Percentiles rank a stretch among this genome's conserved stretches.
Evolutionary conservation across 371 early-diverging fungal genomes (phyloP).

Genomic region (Mucor saturninus): DNA sequence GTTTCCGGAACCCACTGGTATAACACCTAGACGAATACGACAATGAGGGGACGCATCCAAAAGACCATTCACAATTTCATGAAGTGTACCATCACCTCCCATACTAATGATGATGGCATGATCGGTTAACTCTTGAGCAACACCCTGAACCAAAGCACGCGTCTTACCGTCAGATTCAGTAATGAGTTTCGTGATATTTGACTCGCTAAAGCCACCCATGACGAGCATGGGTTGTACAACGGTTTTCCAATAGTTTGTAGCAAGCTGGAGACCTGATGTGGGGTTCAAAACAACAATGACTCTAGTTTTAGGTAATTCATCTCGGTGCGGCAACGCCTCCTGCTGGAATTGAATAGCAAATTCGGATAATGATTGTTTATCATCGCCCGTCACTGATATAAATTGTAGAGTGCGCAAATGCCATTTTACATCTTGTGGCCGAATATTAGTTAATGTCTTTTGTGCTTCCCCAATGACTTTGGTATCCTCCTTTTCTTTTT

Average conservation of each 20-base stretch:
- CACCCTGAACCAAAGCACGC: constrained; percentile 6
- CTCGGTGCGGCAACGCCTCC: neutral
- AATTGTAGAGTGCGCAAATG: constrained; percentile 3
- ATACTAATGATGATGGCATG: constrained; percentile 35
- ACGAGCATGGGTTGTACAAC: constrained; percentile 34
- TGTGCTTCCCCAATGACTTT: neutral
- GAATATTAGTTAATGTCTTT: constrained; percentile 13
- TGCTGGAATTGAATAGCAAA: constrained; percentile 7
- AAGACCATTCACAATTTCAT: constrained; percentile 53
- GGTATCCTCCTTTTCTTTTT: neutral
- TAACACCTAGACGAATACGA: constrained; percentile 36
- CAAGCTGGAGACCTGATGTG: constrained; percentile 22
- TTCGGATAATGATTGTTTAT: neutral
- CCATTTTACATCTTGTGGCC: constrained; percentile 15
- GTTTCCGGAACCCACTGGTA: constrained; percentile 54
- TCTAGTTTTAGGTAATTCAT: constrained; percentile 1
- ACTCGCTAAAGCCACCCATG: constrained; percentile 17
- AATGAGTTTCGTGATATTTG: constrained; percentile 1
- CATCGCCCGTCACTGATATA: neutral
- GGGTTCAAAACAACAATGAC: constrained; percentile 29
- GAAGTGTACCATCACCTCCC: constrained; percentile 56
- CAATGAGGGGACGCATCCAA: constrained; percentile 21
- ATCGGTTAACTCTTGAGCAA: constrained; percentile 2
- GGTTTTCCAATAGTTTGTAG: constrained; percentile 16
- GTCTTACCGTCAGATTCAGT: constrained; percentile 23